Conservation (phyloP, 352 stramenopile species). For the Phytopythium chamaehyphon region DNA sequence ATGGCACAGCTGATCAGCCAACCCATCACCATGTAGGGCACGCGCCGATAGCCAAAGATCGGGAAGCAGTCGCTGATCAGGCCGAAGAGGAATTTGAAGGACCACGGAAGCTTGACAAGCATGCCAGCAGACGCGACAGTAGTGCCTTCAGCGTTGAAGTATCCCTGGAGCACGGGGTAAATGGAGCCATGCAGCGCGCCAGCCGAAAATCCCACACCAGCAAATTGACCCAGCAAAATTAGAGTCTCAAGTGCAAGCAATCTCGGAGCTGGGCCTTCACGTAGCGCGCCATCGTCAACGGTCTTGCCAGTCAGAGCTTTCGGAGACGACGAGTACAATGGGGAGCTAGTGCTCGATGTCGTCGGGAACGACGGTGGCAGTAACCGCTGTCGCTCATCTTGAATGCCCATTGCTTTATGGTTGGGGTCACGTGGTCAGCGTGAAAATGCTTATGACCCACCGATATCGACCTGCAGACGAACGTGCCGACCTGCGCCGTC, state of each 20-base stretch:
- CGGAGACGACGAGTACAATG: no score
- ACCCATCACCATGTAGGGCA: conserved; percentile 55
- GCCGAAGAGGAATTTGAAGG: conserved; percentile 55
- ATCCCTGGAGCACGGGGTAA: conserved; percentile 55
- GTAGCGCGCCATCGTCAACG: conserved; percentile 25
- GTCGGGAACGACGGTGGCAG: no score
- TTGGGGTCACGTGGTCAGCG: no score
- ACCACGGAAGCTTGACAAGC: conserved; percentile 54
- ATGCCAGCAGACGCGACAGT: conserved; percentile 41
- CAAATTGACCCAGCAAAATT: conserved; percentile 46
- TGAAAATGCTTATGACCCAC: no score
- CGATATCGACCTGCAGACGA: no score
- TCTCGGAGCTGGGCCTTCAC: conserved; percentile 20
- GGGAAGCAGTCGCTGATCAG: conserved; percentile 61
- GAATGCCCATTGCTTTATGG: no score
- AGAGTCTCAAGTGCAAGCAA: conserved; percentile 30
- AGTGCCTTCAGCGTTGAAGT: conserved; percentile 54
- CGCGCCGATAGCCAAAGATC: conserved; percentile 46
- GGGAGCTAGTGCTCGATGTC: no score
- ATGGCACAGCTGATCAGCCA: conserved; percentile 47
- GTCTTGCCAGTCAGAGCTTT: not conserved
- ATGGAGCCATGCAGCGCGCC: conserved; percentile 42
- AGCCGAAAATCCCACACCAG: conserved; percentile 43
- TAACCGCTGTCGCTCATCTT: no score
- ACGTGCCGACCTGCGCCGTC: no score